Conservation (phyloP, 176 grass and related monocot genomes). For the Ensete glaucum region DNA sequence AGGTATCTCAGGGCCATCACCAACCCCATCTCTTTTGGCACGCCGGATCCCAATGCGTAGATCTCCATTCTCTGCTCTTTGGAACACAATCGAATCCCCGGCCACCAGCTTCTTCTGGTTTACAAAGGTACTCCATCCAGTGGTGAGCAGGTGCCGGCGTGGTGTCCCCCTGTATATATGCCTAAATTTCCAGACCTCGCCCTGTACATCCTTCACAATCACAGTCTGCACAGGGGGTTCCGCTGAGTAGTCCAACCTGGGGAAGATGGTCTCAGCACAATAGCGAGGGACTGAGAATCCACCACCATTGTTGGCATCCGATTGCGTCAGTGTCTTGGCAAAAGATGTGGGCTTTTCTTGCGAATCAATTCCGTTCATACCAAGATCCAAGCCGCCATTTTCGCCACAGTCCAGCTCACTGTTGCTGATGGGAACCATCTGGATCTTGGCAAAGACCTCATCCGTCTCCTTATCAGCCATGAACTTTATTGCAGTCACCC, state of each 20-base stretch:
- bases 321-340: slow-evolving; percentile 80
- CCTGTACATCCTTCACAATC: slow-evolving; percentile 53
- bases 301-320: slow-evolving; percentile 82
- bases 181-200: slow-evolving; percentile 64
- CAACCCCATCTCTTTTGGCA: slow-evolving; percentile 39
- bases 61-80: slow-evolving; percentile 45
- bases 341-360: slow-evolving; percentile 50
- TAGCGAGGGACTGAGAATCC: slow-evolving; percentile 77
- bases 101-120: slow-evolving; percentile 61
- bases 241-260: slow-evolving; percentile 46
- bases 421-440: slow-evolving; percentile 37
- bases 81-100: slow-evolving; percentile 79
- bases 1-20: slow-evolving; percentile 22
- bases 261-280: slow-evolving; percentile 82
- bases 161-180: slow-evolving; percentile 90
- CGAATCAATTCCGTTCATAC: slow-evolving; percentile 2
- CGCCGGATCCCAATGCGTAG: slow-evolving; percentile 61
- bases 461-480: slow-evolving; percentile 50
- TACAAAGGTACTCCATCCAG: slow-evolving; percentile 81
- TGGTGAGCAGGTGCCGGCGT: slow-evolving; percentile 76
- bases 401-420: slow-evolving; percentile 31
- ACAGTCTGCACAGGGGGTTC: slow-evolving; percentile 62
- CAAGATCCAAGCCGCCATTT: slow-evolving; percentile 19
- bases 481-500: slow-evolving; percentile 45
- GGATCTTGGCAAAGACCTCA: slow-evolving; percentile 62